Evolutionary conservation across 1,284 basidiomycete genomes (phyloP), one percentile per base, ranked within the genome.

Genomic region (Porogramme epimiltina): DNA sequence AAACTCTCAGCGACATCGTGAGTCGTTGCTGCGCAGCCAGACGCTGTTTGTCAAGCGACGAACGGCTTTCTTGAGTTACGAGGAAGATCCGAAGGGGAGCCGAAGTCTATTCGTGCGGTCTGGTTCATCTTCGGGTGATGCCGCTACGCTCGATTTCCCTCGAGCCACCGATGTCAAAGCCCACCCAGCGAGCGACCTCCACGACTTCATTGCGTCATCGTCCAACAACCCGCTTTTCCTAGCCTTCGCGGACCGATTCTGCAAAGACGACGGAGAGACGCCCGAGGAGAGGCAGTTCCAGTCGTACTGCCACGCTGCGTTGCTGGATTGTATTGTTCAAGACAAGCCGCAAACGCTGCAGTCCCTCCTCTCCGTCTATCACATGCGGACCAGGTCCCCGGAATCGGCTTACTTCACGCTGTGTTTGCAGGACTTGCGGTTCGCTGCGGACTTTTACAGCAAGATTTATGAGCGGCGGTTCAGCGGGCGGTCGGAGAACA

Each of bases 11-110:
- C 78, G 76, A n/a, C 89, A 95, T 66, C 80, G 81, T 44, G 80
- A 81, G 37, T 78, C 79, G 6, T 79, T 97, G 26, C 71, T 95
- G 28, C 79, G 76, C 38, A 89, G 81, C 51, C 89, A 93, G 59
- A 95, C 91, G 0, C 75, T 98, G 19, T 94, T 84, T 60, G 95
- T 98, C 51, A 96, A 98, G 70, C 87, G 95, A 19, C 84, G 93
- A 40, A 89, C 93, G 0, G 95, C 94, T 1, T 95, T 95, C 69
- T 76, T 98, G 40, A 92, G 91, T 66, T 98, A 98, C 64, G 85
- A 87, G 11, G 90, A 93, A 60, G 96, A 98, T 71, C 93, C 95
- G 0, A 85, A 91, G 57, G 95, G 95, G 6, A 94, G 92, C 61
- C 82, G 94, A 42, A 94, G 92, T 68, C 79, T 98, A 11, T 92